These are phyloP conservation scores for Aspergillus arachidicola DNA, from an alignment of 2,329 filamentous ascomycete genomes.

Conservation along the genomic window DNA sequence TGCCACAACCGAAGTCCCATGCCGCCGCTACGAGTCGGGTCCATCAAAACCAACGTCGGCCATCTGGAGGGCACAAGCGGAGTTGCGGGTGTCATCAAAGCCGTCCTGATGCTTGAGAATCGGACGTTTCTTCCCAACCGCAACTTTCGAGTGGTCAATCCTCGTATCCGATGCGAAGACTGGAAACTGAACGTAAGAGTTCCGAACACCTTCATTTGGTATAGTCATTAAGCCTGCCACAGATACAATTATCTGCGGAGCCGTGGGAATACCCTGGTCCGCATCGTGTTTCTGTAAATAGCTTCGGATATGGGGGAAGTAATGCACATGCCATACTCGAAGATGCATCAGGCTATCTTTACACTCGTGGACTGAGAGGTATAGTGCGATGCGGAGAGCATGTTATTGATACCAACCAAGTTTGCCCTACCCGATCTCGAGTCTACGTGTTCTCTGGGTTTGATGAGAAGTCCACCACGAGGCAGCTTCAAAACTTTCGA, in stretches of 20 bases:
- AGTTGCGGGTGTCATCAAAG: conserved; percentile 38
- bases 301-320: conserved; percentile 51
- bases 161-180: conserved; percentile 35
- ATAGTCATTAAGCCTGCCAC: neutral
- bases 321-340: conserved; percentile 50
- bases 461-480: conserved; percentile 23
- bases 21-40: conserved; percentile 22
- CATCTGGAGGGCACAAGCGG: conserved; percentile 29
- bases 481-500: conserved; percentile 13
- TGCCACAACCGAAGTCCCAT: conserved; percentile 17
- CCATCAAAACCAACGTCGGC: conserved; percentile 28
- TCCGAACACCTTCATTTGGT: neutral
- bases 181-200: conserved; percentile 38
- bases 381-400: neutral
- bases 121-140: conserved; percentile 48
- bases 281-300: conserved; percentile 37
- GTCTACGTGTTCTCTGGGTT: conserved; percentile 28
- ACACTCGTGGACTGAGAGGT: neutral
- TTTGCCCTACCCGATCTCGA: neutral
- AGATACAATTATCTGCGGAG: conserved; percentile 22
- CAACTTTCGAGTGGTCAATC: conserved; percentile 46
- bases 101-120: conserved; percentile 48
- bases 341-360: conserved; percentile 18
- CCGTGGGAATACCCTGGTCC: conserved; percentile 18
- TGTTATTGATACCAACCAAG: neutral